Evolutionary conservation across 108 stramenopile species (phyloP).

Genomic region (Skeletonema potamos): DNA sequence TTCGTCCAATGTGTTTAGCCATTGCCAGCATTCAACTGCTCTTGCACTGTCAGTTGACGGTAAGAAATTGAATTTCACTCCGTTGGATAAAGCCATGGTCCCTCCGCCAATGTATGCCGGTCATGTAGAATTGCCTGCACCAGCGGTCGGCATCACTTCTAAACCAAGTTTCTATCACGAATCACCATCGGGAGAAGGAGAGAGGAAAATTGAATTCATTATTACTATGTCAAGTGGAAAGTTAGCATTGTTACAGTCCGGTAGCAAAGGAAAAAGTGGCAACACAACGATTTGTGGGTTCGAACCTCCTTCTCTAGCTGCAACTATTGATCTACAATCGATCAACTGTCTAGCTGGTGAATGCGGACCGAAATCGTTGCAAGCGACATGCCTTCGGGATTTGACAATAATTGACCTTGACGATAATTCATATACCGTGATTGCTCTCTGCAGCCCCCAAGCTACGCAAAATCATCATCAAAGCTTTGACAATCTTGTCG

Average conservation of each 20-base stretch:
- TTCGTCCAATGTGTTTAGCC: constrained; percentile 53
- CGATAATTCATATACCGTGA: constrained; percentile 22
- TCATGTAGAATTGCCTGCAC: constrained; percentile 48
- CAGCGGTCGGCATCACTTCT: constrained; percentile 45
- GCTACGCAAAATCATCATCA: constrained; percentile 6
- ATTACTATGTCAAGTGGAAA: constrained; percentile 49
- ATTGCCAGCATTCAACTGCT: constrained; percentile 44
- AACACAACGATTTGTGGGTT: constrained; percentile 24
- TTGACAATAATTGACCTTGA: constrained; percentile 36
- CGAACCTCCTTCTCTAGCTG: constrained; percentile 24
- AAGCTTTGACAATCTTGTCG: constrained; percentile 49
- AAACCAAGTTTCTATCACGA: constrained; percentile 41
- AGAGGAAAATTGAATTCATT: constrained; percentile 20
- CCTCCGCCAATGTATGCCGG: constrained; percentile 88
- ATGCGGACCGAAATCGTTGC: not conserved
- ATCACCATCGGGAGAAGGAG: not conserved
- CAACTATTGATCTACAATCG: constrained; percentile 12
- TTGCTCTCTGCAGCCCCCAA: constrained; percentile 21
- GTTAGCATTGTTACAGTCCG: constrained; percentile 37
- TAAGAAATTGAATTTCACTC: constrained; percentile 66
- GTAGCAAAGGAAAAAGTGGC: not conserved
- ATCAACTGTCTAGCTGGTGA: not conserved
- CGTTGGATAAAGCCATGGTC: constrained; percentile 70
- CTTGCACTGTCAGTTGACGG: constrained; percentile 76
- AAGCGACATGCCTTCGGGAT: constrained; percentile 24